Base-by-base conservation (phyloP, 129 eudicot genomes). In the Glebionis coronaria region DNA sequence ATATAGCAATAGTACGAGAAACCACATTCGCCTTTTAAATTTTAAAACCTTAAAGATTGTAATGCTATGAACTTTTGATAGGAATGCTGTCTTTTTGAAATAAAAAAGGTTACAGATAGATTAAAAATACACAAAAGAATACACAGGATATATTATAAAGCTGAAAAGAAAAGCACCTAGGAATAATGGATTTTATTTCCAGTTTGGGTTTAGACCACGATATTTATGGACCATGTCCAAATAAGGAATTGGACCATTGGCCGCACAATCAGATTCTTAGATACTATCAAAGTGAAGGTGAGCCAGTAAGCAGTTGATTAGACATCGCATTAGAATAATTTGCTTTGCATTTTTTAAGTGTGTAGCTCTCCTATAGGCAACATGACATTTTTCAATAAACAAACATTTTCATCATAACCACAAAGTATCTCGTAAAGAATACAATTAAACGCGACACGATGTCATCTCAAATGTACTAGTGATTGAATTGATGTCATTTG, bases 191-290 rank as follows among this genome's bases (percentile, higher is more conserved):
- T 50, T 50, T 20, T 60, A 51, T 63, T 61, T 50, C 69, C 21
- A 5, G 50, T 46, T 72, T 49, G 38, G 35, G 69, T 8, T 40
- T 31, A 61, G 69, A 62, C 63, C 54, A 35, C 9, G 42, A 51
- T 35, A 38, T 72, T 20, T 49, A 18, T 61, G 23, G 54, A 61
- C 76, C 38, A 1, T 10, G 56, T 56, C 56, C 45, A 44, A 27
- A 59, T 46, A 47, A 28, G 21, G 76, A 47, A 35, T 28, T 29
- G 1, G 5, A 14, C 25, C 44, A 38, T 31, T 15, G 8, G 27
- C 57, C 76, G 14, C 76, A 61, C 55, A 72, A 35, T 72, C 21
- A 61, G 23, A 71, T 71, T 49, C 76, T 18, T 56, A 44, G 54
- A 69, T 56, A 56, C 66, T 25, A 69, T 51, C 42, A 35, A 35